Conservation (phyloP, 768 basidiomycete genomes). For the Gymnopilus junonius region DNA sequence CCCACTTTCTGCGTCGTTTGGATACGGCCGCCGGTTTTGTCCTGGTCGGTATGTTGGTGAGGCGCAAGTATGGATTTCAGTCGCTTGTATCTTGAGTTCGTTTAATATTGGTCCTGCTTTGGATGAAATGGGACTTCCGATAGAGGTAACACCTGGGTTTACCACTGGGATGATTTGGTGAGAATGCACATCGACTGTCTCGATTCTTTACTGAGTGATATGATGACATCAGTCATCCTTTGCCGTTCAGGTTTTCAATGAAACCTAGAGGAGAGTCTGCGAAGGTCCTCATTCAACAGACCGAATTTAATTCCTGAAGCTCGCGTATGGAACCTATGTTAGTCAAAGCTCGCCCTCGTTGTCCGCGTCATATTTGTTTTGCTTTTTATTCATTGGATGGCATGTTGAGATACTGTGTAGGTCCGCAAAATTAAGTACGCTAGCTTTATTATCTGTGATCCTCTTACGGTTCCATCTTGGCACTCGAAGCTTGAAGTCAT, state of each 20-base stretch:
- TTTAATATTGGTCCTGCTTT: conserved; percentile 44
- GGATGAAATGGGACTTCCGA: conserved; percentile 37
- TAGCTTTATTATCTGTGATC: too few relatives aligned
- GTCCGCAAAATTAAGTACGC: too few relatives aligned
- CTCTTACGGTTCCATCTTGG: too few relatives aligned
- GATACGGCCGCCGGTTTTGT: conserved; percentile 50
- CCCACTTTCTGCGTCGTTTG: conserved; percentile 43
- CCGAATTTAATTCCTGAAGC: conserved; percentile 21
- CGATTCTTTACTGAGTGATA: neutral
- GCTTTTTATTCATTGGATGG: too few relatives aligned
- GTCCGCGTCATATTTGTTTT: too few relatives aligned
- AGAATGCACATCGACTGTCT: neutral
- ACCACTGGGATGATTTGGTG: conserved; percentile 50
- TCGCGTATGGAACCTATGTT: neutral
- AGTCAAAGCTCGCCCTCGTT: too few relatives aligned
- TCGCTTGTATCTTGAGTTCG: conserved; percentile 45
- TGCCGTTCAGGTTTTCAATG: conserved; percentile 37
- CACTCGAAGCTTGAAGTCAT: too few relatives aligned
- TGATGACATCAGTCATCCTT: conserved; percentile 30
- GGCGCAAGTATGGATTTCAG: conserved; percentile 48
- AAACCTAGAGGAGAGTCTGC: conserved; percentile 33
- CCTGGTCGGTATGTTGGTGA: conserved; percentile 52
- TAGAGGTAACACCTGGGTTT: conserved; percentile 38
- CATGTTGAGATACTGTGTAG: too few relatives aligned
- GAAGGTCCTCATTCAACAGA: conserved; percentile 34